Base-by-base conservation (phyloP, 345 rosid species). In the Moringa oleifera region DNA sequence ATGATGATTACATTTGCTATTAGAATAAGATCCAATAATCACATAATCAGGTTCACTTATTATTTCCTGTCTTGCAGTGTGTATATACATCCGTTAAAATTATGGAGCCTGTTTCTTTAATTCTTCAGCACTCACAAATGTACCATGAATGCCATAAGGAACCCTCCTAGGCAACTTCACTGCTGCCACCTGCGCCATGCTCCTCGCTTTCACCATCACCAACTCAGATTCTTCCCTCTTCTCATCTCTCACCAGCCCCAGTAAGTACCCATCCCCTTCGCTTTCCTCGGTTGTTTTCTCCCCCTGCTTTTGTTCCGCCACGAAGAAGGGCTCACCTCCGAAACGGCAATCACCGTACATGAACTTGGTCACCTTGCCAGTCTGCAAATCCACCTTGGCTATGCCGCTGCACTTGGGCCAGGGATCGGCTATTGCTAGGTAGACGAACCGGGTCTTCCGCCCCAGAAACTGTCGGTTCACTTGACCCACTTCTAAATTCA, bases 401-500 rank as follows among this genome's bases (percentile, higher is more conserved):
- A 90, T 83, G 5, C 94, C 97, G 0, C 91, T 87, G 8, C 87
- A 94, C 69, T 82, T 90, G 0, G 97, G 94, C 97, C 97, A 90
- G 0, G 96, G 97, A 74, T 90, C 94, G 0, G 97, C 97, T 0
- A 87, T 62, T 2, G 97, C 97, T 18, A 90, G 58, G 60, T 87
- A 90, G 0, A 89, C 91, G 62, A 72, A 87, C 49, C 33, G 73
- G 20, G 88, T 87, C 53, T 82, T 87, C 18, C 91, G 81, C 16
- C 97, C 97, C 1, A 90, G 88, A 71, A 59, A 25, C 75, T 83
- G 83, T 53, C 89, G 59, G 77, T 87, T 87, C 60, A 90, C 97
- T 95, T 85, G 85, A 60, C 97, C 97, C 4, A 95, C 97, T 65
- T 90, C 97, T 28, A 90, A 62, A 68, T 90, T 90, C 23, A 90